Percentiles rank a stretch among this genome's conserved stretches.
Conservation (phyloP, 768 basidiomycete genomes). For the Cystobasidium ongulense region DNA sequence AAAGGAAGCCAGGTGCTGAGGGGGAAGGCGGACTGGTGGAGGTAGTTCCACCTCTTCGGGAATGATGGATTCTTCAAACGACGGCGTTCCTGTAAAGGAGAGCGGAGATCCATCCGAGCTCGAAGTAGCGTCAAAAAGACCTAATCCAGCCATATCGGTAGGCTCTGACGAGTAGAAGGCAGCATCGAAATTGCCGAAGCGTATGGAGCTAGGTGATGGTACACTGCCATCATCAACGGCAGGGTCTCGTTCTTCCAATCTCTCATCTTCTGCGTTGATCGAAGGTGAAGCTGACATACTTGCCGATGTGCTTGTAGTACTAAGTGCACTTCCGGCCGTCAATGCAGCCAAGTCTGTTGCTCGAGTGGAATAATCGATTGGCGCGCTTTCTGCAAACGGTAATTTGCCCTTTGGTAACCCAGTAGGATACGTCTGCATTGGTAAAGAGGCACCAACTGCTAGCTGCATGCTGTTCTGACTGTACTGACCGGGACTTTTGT, state of each 20-base stretch:
- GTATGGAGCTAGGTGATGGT: not conserved
- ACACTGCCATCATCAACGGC: not conserved
- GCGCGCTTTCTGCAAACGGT: not conserved
- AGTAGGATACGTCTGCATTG: not conserved
- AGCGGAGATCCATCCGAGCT: not conserved
- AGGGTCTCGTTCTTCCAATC: not conserved
- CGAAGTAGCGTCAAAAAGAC: slow-evolving; percentile 1
- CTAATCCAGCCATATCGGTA: slow-evolving; percentile 7
- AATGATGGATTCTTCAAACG: not conserved
- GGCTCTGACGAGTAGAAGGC: slow-evolving; percentile 25
- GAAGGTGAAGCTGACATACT: not conserved
- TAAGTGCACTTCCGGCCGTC: not conserved
- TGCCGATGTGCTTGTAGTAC: not conserved
- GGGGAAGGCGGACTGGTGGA: not conserved
- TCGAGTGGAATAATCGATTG: not conserved
- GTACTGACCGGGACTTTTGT: not conserved
- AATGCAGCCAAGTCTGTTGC: not conserved
- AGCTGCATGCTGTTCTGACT: not conserved
- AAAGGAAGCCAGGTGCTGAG: not conserved
- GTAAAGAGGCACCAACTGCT: not conserved
- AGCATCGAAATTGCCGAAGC: slow-evolving; percentile 29
- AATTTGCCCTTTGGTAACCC: not conserved
- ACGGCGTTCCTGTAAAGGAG: not conserved
- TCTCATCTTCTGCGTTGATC: not conserved
- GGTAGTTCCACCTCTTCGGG: slow-evolving; percentile 14